These are phyloP conservation scores for Coemansia sp. DNA, from an alignment of 192 early-diverging fungal species.

Conservation along the genomic window DNA sequence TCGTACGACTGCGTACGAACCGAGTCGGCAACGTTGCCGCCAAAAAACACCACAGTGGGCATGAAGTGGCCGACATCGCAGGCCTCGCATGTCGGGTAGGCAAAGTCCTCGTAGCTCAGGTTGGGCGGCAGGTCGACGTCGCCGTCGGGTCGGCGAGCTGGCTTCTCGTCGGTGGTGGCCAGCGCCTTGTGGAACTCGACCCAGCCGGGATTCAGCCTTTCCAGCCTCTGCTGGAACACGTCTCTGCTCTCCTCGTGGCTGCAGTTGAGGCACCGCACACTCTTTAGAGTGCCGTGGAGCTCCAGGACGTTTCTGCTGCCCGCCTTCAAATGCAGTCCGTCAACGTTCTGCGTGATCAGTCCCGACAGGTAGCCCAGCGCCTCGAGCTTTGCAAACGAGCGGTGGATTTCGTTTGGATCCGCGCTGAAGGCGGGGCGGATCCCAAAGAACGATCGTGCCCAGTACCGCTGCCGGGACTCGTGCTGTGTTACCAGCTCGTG, in stretches of 20 bases:
- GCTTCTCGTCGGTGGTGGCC: slow-evolving; percentile 43
- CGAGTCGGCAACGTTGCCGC: slow-evolving; percentile 68
- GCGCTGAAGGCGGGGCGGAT: slow-evolving; percentile 68
- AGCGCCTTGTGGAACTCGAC: slow-evolving; percentile 44
- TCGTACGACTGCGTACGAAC: slow-evolving; percentile 59
- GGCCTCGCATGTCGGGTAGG: slow-evolving; percentile 66
- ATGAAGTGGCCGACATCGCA: slow-evolving; percentile 69
- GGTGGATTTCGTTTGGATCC: slow-evolving; percentile 73
- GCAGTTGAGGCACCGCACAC: slow-evolving; percentile 75
- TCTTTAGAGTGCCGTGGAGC: slow-evolving; percentile 78
- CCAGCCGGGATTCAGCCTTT: slow-evolving; percentile 70
- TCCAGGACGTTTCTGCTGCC: slow-evolving; percentile 68
- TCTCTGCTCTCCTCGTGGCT: slow-evolving; percentile 54
- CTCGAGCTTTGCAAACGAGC: slow-evolving; percentile 58
- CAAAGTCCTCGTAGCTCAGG: slow-evolving; percentile 65
- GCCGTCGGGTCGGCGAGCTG: slow-evolving; percentile 75
- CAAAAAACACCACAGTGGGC: slow-evolving; percentile 86
- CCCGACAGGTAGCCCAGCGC: slow-evolving; percentile 47
- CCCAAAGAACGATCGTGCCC: slow-evolving; percentile 86
- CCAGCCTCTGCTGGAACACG: slow-evolving; percentile 65
- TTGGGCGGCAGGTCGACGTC: slow-evolving; percentile 67
- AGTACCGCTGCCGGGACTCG: slow-evolving; percentile 77
- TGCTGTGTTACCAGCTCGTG: slow-evolving; percentile 66
- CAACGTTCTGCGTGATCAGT: slow-evolving; percentile 93
- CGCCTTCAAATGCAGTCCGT: slow-evolving; percentile 69